Conservation (phyloP, 2,329 filamentous ascomycete genomes). For the Calycina herbarum region DNA sequence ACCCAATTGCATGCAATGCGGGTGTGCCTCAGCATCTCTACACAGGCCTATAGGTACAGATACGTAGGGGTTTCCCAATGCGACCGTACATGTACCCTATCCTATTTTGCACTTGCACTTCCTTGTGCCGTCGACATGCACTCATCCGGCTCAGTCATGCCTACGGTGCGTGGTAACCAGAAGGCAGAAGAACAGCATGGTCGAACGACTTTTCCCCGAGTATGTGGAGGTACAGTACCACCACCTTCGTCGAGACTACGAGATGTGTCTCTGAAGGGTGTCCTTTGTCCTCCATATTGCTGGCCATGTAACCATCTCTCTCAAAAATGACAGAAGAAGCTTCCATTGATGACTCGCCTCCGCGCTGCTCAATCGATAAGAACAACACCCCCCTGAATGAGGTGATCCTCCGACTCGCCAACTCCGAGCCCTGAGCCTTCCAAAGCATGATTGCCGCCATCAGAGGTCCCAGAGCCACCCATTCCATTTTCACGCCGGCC, state of each 20-base stretch:
- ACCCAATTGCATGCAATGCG: not conserved
- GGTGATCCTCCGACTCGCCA: constrained; percentile 9
- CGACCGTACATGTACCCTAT: not conserved
- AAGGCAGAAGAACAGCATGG: not conserved
- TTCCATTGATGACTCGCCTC: constrained; percentile 8
- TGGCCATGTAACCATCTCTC: not conserved
- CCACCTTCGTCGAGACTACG: not conserved
- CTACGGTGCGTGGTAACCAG: too few relatives aligned
- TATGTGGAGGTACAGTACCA: not conserved
- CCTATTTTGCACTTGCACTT: not conserved
- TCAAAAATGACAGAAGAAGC: not conserved
- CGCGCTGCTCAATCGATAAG: constrained; percentile 12
- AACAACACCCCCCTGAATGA: not conserved
- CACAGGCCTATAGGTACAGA: not conserved
- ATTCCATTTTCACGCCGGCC: not conserved
- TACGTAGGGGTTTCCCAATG: not conserved
- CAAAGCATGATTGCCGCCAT: constrained; percentile 15
- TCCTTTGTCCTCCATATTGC: not conserved
- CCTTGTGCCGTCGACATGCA: constrained; percentile 1
- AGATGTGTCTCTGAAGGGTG: not conserved
- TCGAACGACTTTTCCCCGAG: not conserved
- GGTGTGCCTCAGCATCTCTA: not conserved
- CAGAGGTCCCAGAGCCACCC: not conserved
- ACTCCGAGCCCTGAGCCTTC: constrained; percentile 1
- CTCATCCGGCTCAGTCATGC: not conserved